phyloP scores from a whole-genome alignment of 2,329 filamentous ascomycete species.

The Ambrosiella xylebori region DNA sequence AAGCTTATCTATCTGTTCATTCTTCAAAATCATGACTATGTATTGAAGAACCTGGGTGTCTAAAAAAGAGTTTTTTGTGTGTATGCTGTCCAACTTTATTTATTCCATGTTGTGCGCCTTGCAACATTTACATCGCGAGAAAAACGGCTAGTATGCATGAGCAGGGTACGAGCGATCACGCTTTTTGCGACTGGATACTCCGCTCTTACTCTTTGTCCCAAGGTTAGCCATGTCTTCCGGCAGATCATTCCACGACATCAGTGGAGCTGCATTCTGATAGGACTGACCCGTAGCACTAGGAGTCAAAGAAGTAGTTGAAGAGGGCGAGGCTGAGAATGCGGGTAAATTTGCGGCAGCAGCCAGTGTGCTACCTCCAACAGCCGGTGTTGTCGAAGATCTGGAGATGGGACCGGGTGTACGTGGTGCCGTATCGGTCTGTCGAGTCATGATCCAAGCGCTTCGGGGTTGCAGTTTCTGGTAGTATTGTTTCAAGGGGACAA shows the following conservation, averaged over 20 bases:
- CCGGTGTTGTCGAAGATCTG: constrained; percentile 7
- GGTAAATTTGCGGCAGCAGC: constrained; percentile 2
- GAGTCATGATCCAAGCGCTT: constrained; percentile 42
- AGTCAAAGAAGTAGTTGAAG: constrained; percentile 19
- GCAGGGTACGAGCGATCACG: constrained; percentile 44
- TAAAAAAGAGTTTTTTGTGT: too few species aligned
- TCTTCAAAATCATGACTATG: neutral
- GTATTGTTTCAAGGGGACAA: constrained; percentile 35
- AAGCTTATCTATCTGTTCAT: neutral
- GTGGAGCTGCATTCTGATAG: constrained; percentile 41
- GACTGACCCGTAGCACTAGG: constrained; percentile 24
- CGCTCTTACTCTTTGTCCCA: constrained; percentile 30
- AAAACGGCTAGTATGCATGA: constrained; percentile 31
- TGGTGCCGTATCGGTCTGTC: constrained; percentile 17
- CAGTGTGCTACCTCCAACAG: constrained; percentile 13
- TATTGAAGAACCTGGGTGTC: too few species aligned
- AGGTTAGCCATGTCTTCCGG: constrained; percentile 38
- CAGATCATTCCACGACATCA: constrained; percentile 49
- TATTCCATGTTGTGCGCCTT: too few species aligned
- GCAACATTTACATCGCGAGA: too few species aligned
- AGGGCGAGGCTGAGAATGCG: constrained; percentile 16
- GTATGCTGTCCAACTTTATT: too few species aligned
- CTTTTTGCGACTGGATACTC: constrained; percentile 42
- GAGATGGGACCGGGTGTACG: constrained; percentile 11
- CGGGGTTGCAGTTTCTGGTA: constrained; percentile 45